A percentile compares a stretch with the other conserved stretches of the same genome.
Evolutionary conservation across 2,329 filamentous ascomycete genomes (phyloP).

Genomic region (Colletotrichum scovillei): DNA sequence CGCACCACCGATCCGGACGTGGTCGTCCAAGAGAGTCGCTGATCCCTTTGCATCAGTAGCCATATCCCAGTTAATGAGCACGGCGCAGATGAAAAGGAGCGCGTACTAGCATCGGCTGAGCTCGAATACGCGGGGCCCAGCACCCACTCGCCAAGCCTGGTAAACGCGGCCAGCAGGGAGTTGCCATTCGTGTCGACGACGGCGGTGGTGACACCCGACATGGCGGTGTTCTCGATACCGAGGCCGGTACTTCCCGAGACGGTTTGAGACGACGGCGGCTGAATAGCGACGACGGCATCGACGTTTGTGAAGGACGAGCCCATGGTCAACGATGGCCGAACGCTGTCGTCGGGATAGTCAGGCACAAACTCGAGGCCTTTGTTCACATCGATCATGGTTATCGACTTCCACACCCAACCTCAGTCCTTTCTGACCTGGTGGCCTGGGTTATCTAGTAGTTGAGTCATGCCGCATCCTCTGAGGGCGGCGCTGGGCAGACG

Average conservation of each 20-base stretch:
- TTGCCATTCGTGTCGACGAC: slow-evolving; percentile 34
- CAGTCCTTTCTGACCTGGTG: slow-evolving; percentile 37
- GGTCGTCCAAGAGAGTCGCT: slow-evolving; percentile 58
- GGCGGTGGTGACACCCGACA: slow-evolving; percentile 49
- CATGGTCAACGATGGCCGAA: slow-evolving; percentile 33
- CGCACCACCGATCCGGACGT: slow-evolving; percentile 78
- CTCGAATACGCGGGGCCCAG: slow-evolving; percentile 37
- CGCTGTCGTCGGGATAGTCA: neutral
- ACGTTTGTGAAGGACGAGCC: slow-evolving; percentile 37
- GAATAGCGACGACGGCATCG: slow-evolving; percentile 25
- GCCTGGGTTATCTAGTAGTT: slow-evolving; percentile 40
- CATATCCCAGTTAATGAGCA: slow-evolving; percentile 75
- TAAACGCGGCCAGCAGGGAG: slow-evolving; percentile 9
- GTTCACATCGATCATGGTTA: slow-evolving; percentile 14
- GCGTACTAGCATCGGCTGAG: slow-evolving; percentile 6
- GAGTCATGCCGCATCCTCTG: neutral
- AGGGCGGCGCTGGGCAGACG: neutral
- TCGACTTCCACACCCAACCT: slow-evolving; percentile 33
- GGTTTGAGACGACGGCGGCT: neutral
- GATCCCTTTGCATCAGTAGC: slow-evolving; percentile 18
- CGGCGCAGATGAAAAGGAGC: slow-evolving; percentile 55
- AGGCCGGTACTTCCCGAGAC: slow-evolving; percentile 42
- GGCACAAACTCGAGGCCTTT: slow-evolving; percentile 18
- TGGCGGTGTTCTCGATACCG: slow-evolving; percentile 65
- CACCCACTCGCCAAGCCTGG: slow-evolving; percentile 32